phyloP scores from a whole-genome alignment of 1,139 yeast species.

The Candida sojae region DNA sequence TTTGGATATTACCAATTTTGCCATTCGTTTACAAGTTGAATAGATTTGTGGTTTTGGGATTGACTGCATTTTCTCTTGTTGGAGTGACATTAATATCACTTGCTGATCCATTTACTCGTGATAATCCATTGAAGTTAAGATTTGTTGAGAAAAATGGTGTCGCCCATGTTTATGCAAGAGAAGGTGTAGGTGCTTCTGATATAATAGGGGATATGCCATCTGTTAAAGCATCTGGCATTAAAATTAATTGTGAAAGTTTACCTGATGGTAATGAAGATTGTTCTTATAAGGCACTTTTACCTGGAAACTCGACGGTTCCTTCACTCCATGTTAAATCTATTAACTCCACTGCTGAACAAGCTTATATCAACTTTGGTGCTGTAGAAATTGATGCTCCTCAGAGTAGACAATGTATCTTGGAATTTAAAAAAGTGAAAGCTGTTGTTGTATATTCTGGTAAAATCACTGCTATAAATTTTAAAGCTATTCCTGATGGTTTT shows the following conservation, averaged over 20 bases:
- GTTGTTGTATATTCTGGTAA: constrained; percentile 5
- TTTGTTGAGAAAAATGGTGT: constrained; percentile 55
- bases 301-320: constrained; percentile 40
- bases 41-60: constrained; percentile 43
- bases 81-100: constrained; percentile 40
- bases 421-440: constrained; percentile 35
- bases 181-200: constrained; percentile 37
- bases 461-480: constrained; percentile 33
- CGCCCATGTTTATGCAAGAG: constrained; percentile 55
- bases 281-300: constrained; percentile 50
- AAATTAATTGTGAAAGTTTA: constrained; percentile 34
- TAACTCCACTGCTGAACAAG: constrained; percentile 52
- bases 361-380: constrained; percentile 69
- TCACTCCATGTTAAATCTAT: constrained; percentile 52
- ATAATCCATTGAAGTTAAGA: constrained; percentile 68
- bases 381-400: constrained; percentile 58
- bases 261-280: constrained; percentile 56
- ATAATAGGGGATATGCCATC: constrained; percentile 66
- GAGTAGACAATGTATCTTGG: constrained; percentile 63
- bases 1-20: constrained; percentile 57
- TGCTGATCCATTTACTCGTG: constrained; percentile 55
- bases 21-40: constrained; percentile 77
- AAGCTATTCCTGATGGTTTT: constrained; percentile 49
- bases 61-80: constrained; percentile 28
- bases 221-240: constrained; percentile 36